Evolutionary conservation across 208 protist species (phyloP), one percentile per base, ranked within the genome.

Genomic region (Phytomonas sp.): DNA sequence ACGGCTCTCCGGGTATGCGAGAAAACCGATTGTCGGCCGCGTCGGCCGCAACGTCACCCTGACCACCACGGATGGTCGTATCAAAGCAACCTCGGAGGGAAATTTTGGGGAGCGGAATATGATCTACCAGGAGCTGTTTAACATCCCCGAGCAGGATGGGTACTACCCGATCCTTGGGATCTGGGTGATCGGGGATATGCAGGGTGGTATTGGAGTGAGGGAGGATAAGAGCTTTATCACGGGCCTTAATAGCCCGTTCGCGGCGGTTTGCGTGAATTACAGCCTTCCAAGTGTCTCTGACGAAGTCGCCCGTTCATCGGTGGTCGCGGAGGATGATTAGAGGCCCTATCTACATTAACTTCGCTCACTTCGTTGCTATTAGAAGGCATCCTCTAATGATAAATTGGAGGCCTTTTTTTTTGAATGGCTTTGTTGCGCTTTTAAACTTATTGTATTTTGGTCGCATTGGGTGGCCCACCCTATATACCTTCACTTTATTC

Each of bases 1-100:
- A 62, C 77, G 74, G 23, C 33, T 59, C 9, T 67, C 36, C 6
- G 89, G 87, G 29, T 95, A 92, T 72, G 88, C 82, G 23, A 79
- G 83, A 76, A 96, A 96, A 80, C 92, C 92, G 0, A 94, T 96
- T 56, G 88, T 94, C 37, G 92, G 92, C 31, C 92, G 89, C 56
- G 85, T 93, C 2, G 92, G 92, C 30, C 72, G 87, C 62, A 94
- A 93, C 76, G 85, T 96, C 13, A 95, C 83, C 20, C 84, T 96
- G 67, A 89, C 85, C 11, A 73, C 75, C 34, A 68, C 76, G 28
- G 69, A 70, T 20, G 88, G 88, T 51, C 74, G 68, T 29, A 82
- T 93, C 60, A 60, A 75, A 34, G 88, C 87, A 51, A 66, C 82
- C 75, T 90, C 84, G 36, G 76, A 76, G 15, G 92, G 88, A 15